Conservation (phyloP, 2,329 filamentous ascomycete species). For the Penicillium polonicum region DNA sequence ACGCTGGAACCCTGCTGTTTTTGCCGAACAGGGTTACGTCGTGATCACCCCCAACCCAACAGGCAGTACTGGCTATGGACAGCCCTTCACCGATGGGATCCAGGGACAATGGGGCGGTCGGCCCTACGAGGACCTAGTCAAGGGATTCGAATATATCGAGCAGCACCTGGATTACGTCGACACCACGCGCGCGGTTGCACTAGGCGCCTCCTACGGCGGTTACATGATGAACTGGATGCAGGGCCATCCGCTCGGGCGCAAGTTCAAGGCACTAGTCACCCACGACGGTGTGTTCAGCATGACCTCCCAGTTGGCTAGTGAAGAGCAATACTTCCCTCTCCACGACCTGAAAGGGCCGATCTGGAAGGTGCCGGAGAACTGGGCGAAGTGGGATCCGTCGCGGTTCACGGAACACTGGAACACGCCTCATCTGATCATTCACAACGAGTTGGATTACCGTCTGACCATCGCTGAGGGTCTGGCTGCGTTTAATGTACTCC, state of each 20-base stretch:
- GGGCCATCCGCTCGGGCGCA: slow-evolving; percentile 53
- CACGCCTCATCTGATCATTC: slow-evolving; percentile 86
- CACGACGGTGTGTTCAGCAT: slow-evolving; percentile 53
- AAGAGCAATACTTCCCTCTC: slow-evolving; percentile 57
- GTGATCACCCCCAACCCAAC: slow-evolving; percentile 61
- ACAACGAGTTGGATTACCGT: slow-evolving; percentile 87
- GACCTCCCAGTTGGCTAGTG: slow-evolving; percentile 45
- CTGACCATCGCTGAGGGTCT: slow-evolving; percentile 82
- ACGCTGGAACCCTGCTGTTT: slow-evolving; percentile 56
- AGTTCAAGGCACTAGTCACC: slow-evolving; percentile 59
- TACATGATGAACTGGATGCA: slow-evolving; percentile 63
- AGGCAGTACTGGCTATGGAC: slow-evolving; percentile 58
- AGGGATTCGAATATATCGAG: slow-evolving; percentile 54
- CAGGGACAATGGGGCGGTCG: slow-evolving; percentile 54
- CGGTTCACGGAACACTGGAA: slow-evolving; percentile 66
- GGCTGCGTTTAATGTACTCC: slow-evolving; percentile 80
- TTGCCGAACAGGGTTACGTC: slow-evolving; percentile 62
- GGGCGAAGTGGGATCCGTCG: slow-evolving; percentile 59
- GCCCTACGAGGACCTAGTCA: slow-evolving; percentile 57
- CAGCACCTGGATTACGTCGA: slow-evolving; percentile 54
- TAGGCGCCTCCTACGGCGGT: slow-evolving; percentile 58
- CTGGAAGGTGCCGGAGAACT: slow-evolving; percentile 52
- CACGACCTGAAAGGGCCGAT: slow-evolving; percentile 53
- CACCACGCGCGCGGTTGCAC: slow-evolving; percentile 52
- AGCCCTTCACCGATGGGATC: slow-evolving; percentile 54